Conservation (phyloP, 495 filamentous ascomycete species). For the Talaromyces proteolyticus region DNA sequence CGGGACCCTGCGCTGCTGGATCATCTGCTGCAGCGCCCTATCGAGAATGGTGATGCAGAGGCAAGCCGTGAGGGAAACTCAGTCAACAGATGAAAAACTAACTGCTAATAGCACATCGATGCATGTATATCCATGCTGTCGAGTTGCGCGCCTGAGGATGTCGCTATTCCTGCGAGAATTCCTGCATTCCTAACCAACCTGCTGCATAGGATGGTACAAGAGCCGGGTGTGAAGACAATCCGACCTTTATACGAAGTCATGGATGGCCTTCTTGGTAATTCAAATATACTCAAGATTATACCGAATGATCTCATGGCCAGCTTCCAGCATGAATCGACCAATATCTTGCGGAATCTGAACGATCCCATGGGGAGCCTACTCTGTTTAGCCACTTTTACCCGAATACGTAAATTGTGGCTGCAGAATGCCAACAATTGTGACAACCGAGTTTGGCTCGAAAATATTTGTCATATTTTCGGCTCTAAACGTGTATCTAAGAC, state of each 20-base stretch:
- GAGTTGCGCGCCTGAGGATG: conserved; percentile 23
- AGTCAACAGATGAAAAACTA: too few relatives aligned
- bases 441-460: conserved; percentile 26
- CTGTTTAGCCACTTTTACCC: conserved; percentile 44
- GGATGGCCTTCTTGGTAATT: conserved; percentile 23
- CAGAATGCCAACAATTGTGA: conserved; percentile 3
- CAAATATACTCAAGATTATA: conserved; percentile 24
- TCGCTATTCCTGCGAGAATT: conserved; percentile 33
- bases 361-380: conserved; percentile 42
- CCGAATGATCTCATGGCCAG: conserved; percentile 32
- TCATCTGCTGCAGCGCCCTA: conserved; percentile 28
- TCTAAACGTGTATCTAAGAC: conserved; percentile 46
- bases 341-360: conserved; percentile 37
- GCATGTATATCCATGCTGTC: conserved; percentile 38
- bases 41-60: conserved; percentile 22
- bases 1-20: conserved; percentile 37
- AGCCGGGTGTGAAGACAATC: conserved; percentile 33
- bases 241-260: conserved; percentile 37
- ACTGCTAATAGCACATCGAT: conserved; percentile 24
- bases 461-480: conserved; percentile 42
- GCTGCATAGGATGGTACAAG: conserved; percentile 22
- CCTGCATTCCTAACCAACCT: conserved; percentile 33
- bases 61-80: too few relatives aligned
- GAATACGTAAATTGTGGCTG: conserved; percentile 21
- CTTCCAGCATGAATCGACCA: conserved; percentile 39